Percentiles rank a stretch among this genome's conserved stretches.
phyloP scores from a whole-genome alignment of 2,329 filamentous ascomycete genomes.

The Ophiostoma perfectum region DNA sequence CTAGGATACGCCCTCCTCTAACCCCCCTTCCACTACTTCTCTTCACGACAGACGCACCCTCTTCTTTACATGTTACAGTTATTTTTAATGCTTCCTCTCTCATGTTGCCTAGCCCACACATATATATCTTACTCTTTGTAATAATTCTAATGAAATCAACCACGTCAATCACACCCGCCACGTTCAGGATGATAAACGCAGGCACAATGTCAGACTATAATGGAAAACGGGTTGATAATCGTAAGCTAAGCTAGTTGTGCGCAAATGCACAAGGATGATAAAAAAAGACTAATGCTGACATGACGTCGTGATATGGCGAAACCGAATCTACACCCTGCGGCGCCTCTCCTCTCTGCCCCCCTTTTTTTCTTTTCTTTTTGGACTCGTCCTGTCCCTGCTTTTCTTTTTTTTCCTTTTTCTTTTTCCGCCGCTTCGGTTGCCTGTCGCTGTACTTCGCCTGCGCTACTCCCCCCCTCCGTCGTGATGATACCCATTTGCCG shows the following conservation, averaged over 20 bases:
- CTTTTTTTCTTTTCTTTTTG: too few relatives aligned
- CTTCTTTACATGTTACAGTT: neutral
- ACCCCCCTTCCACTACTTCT: neutral
- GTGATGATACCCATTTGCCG: neutral
- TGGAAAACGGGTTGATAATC: too few relatives aligned
- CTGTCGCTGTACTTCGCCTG: too few relatives aligned
- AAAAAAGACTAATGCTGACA: neutral
- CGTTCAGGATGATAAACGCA: too few relatives aligned
- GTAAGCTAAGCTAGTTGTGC: neutral
- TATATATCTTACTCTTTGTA: constrained; percentile 15
- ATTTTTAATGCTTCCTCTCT: constrained; percentile 15
- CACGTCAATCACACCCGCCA: neutral
- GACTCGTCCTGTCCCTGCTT: too few relatives aligned
- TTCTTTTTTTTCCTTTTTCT: too few relatives aligned
- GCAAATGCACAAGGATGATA: neutral
- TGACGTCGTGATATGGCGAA: neutral
- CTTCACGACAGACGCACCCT: neutral
- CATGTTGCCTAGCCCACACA: constrained; percentile 13
- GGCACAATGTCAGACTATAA: too few relatives aligned
- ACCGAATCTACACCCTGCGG: neutral
- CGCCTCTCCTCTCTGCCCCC: too few relatives aligned
- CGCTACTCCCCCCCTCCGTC: neutral
- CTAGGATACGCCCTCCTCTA: neutral
- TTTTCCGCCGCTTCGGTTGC: too few relatives aligned
- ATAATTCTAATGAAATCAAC: constrained; percentile 19